These are phyloP conservation scores for Mycena amicta DNA, from an alignment of 768 basidiomycete species.

Conservation along the genomic window DNA sequence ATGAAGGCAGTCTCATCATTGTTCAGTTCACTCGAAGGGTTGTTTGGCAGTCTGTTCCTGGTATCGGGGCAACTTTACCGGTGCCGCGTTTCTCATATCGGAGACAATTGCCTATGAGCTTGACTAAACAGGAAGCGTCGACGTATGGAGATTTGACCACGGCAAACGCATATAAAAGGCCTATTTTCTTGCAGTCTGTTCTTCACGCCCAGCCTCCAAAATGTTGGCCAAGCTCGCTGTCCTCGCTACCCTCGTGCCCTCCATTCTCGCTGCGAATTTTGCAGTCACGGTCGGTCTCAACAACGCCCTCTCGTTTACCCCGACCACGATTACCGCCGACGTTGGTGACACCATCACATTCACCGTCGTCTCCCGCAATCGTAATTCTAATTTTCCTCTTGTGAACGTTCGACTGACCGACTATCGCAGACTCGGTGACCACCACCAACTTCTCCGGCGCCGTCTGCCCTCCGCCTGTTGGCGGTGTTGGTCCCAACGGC, in stretches of 20 bases:
- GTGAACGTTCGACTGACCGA: background rate
- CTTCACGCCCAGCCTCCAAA: too few relatives aligned
- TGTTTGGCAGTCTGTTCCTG: too few relatives aligned
- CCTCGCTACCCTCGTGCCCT: constrained; percentile 19
- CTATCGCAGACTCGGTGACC: constrained; percentile 21
- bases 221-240: constrained; percentile 13
- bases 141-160: too few relatives aligned
- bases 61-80: too few relatives aligned
- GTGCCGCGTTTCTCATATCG: too few relatives aligned
- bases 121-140: too few relatives aligned
- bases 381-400: background rate
- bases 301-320: constrained; percentile 20
- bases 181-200: too few relatives aligned
- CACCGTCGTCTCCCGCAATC: constrained; percentile 23
- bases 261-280: constrained; percentile 13
- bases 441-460: constrained; percentile 18
- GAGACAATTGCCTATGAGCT: too few relatives aligned
- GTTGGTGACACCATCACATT: constrained; percentile 25
- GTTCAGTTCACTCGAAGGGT: too few relatives aligned
- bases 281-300: constrained; percentile 18
- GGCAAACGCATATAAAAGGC: background rate
- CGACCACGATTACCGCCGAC: constrained; percentile 14
- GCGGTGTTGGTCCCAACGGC: constrained; percentile 17
- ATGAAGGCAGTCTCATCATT: too few relatives aligned
- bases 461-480: constrained; percentile 25